phyloP scores from a whole-genome alignment of 148 eudicot genomes.

The Persicaria tinctoria region DNA sequence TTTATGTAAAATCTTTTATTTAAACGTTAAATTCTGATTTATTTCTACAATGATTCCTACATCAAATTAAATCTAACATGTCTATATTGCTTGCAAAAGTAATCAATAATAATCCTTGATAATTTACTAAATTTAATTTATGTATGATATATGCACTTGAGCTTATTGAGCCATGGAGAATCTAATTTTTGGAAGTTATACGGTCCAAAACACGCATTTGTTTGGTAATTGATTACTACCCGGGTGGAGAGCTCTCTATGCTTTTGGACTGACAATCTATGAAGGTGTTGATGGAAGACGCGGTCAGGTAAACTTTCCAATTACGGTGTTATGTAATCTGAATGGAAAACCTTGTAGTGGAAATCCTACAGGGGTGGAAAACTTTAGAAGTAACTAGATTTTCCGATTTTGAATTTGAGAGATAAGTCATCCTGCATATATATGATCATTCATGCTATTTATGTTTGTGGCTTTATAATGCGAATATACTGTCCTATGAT shows the following conservation, averaged over 20 bases:
- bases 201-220: no score
- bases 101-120: no score
- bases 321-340: background rate
- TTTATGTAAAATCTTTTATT: background rate
- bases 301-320: slow-evolving; percentile 51
- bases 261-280: no score
- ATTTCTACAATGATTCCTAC: background rate
- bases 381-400: background rate
- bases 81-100: background rate
- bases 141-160: no score
- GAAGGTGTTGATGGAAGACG: slow-evolving; percentile 90
- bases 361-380: background rate
- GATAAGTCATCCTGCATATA: background rate
- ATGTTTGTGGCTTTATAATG: background rate
- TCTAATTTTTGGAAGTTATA: no score
- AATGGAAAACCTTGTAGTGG: no score
- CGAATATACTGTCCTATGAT: background rate
- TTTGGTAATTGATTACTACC: no score
- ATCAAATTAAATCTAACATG: slow-evolving; percentile 1
- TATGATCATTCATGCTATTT: background rate
- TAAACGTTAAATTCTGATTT: background rate
- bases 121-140: no score
- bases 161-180: no score
- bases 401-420: background rate
- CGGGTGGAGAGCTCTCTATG: no score